Evolutionary conservation across 345 rosid species (phyloP), one percentile per base, ranked within the genome.

Genomic region (Durio zibethinus): DNA sequence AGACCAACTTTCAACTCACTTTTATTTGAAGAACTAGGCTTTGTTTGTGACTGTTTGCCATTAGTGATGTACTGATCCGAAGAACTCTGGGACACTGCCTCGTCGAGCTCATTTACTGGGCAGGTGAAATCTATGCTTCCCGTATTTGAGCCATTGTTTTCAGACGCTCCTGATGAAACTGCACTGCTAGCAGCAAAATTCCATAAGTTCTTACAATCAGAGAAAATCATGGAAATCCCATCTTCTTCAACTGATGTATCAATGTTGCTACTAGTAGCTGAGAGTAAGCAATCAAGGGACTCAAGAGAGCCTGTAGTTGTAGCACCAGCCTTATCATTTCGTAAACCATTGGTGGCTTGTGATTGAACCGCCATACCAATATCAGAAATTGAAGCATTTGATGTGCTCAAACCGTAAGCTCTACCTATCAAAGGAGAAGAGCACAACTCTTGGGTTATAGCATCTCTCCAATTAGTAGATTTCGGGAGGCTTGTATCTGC

Each of bases 141-240:
- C 38, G 79, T 62, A 53, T 63, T 69, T 62, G 57, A 77, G 63
- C 66, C 73, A 53, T 77, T 87, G 82, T 87, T 86, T 78, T 86
- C 91, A 1, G 94, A 92, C 69, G 92, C 98, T 45, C 94, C 93
- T 23, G 97, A 90, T 59, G 97, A 92, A 75, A 80, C 87, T 12
- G 89, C 87, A 53, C 79, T 68, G 50, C 78, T 80, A 52, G 82
- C 69, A 29, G 84, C 87, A 57, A 85, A 83, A 80, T 81, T 91
- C 98, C 91, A 91, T 36, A 90, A 84, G 74, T 81, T 88, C 72
- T 80, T 84, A 52, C 86, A 83, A 45, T 86, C 91, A 20, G 92
- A 85, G 86, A 92, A 87, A 56, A 92, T 87, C 72, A 84, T 81
- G 25, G 97, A 92, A 40, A 88, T 86, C 54, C 90, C 92, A 76